Percentiles rank a stretch among this genome's conserved stretches.
These are phyloP conservation scores for Pseudocercospora crystallina DNA, from an alignment of 2,329 filamentous ascomycete species.

Conservation along the genomic window DNA sequence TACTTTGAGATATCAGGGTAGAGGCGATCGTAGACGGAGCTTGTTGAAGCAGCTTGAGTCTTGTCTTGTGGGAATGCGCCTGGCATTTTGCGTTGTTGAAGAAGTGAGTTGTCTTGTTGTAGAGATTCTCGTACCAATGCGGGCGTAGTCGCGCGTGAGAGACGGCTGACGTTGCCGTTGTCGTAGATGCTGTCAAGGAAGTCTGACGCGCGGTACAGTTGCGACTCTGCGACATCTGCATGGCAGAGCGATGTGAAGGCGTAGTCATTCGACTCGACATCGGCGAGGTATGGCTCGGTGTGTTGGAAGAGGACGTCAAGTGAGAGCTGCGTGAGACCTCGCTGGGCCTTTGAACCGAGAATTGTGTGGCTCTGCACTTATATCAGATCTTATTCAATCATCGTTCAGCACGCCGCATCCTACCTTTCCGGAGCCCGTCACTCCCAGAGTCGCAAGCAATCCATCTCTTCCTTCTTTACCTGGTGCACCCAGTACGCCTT, in stretches of 20 bases:
- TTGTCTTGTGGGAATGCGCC: constrained; percentile 30
- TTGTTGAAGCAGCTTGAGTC: constrained; percentile 21
- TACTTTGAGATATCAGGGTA: constrained; percentile 32
- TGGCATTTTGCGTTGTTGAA: constrained; percentile 18
- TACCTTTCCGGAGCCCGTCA: constrained; percentile 96
- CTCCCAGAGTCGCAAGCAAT: constrained; percentile 84
- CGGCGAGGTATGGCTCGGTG: constrained; percentile 69
- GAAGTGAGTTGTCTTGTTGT: background rate
- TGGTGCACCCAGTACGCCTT: constrained; percentile 73
- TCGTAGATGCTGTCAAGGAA: constrained; percentile 79
- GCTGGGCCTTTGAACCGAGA: constrained; percentile 79
- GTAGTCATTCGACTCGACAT: constrained; percentile 54
- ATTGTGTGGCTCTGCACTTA: constrained; percentile 82
- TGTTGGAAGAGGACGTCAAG: constrained; percentile 88
- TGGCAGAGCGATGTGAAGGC: constrained; percentile 72
- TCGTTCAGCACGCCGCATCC: too few relatives aligned
- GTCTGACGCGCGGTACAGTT: constrained; percentile 68
- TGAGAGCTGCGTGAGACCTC: constrained; percentile 86
- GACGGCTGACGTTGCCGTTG: constrained; percentile 55
- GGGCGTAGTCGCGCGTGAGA: constrained; percentile 47
- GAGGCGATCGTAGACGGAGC: constrained; percentile 30
- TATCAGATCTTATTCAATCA: constrained; percentile 11
- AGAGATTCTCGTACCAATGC: constrained; percentile 42
- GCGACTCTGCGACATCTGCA: constrained; percentile 78
- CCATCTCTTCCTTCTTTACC: constrained; percentile 83